Percentiles rank a stretch among this genome's conserved stretches.
These are phyloP conservation scores for Trypanosoma avium DNA, from an alignment of 208 protist genomes.

Conservation along the genomic window DNA sequence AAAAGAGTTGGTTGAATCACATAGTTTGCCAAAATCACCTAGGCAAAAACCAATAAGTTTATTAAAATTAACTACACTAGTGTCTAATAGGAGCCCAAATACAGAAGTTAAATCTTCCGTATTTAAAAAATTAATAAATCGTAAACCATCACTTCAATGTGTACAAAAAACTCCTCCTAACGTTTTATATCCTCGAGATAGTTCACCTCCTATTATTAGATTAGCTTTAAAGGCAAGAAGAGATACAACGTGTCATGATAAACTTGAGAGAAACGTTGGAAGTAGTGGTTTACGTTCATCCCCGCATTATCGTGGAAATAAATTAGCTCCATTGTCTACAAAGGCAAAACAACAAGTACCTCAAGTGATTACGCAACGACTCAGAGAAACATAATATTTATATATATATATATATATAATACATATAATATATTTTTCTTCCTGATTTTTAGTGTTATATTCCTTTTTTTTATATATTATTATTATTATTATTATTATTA, in stretches of 20 bases:
- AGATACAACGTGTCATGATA: not conserved
- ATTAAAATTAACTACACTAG: not conserved
- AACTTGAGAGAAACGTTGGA: not conserved
- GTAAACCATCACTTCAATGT: not conserved
- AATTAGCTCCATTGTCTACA: constrained; percentile 14
- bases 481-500: too few species aligned
- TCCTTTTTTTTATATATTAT: too few species aligned
- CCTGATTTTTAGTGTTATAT: not conserved
- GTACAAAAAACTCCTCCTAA: not conserved
- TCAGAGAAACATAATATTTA: not conserved
- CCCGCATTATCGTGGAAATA: not conserved
- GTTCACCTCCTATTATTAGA: not conserved
- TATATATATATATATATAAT: too few species aligned
- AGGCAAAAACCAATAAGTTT: constrained; percentile 3
- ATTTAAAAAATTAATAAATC: not conserved
- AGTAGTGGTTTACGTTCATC: not conserved
- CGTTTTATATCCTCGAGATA: not conserved
- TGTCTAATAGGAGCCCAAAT: not conserved
- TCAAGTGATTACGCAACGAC: not conserved
- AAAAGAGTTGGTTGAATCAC: not conserved
- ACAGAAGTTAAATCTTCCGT: not conserved
- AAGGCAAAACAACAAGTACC: not conserved
- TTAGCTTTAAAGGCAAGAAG: not conserved
- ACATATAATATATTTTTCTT: not conserved
- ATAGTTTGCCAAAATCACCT: not conserved